Evolutionary conservation across 495 filamentous ascomycete species (phyloP).

Genomic region (Hypoxylon intermedium): DNA sequence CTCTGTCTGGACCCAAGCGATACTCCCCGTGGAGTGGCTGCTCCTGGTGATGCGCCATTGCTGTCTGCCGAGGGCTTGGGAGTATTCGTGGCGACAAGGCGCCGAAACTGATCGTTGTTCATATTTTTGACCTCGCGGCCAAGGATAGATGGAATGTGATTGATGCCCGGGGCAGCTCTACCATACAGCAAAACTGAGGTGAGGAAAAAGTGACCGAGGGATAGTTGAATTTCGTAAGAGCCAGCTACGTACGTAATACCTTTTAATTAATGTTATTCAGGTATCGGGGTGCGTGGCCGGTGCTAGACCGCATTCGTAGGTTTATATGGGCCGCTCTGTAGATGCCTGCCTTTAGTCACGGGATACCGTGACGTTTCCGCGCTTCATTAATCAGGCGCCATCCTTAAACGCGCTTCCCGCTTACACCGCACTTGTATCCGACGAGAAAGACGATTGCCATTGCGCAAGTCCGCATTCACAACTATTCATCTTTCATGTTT

Average conservation of each 20-base stretch:
- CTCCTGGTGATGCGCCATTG: conserved; percentile 48
- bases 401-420: conserved; percentile 18
- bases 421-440: background rate
- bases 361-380: conserved; percentile 42
- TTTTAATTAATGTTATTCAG: no score
- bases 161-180: no score
- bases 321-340: conserved; percentile 6
- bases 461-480: background rate
- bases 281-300: no score
- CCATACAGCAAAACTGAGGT: no score
- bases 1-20: conserved; percentile 70
- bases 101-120: conserved; percentile 97
- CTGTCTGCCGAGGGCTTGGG: conserved; percentile 45
- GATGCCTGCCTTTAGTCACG: conserved; percentile 33
- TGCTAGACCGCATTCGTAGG: no score
- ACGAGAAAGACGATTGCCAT: no score
- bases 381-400: conserved; percentile 25
- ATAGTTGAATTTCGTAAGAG: background rate
- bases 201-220: no score
- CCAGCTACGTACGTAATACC: conserved; percentile 5
- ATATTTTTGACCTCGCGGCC: conserved; percentile 53
- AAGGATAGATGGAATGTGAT: background rate
- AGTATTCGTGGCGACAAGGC: conserved; percentile 68
- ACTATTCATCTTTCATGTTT: background rate
- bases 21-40: conserved; percentile 41